Percentiles rank a stretch among this genome's conserved stretches.
phyloP scores from a whole-genome alignment of 139 green algal species.

The Volvox reticuliferus region DNA sequence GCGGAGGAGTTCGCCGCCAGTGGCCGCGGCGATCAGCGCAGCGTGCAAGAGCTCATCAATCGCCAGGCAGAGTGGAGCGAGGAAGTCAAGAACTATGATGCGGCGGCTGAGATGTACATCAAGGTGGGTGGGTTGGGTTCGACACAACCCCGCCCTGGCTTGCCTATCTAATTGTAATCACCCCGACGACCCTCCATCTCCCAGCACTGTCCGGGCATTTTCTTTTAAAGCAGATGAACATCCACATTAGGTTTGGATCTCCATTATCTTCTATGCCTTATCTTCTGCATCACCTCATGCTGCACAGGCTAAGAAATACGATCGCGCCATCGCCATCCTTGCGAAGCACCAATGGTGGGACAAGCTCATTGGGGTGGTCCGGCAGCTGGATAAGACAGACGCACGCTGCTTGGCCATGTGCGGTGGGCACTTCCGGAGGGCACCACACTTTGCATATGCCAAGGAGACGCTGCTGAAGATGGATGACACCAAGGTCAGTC shows the following conservation, averaged over 20 bases:
- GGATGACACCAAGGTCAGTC: conserved; percentile 63
- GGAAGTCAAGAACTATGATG: conserved; percentile 85
- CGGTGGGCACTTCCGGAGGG: conserved; percentile 56
- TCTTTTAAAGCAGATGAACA: too few relatives aligned
- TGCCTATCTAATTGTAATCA: too few relatives aligned
- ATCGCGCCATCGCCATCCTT: conserved; percentile 80
- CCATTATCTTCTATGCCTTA: too few relatives aligned
- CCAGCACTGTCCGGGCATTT: too few relatives aligned
- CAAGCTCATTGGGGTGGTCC: conserved; percentile 74
- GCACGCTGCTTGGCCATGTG: conserved; percentile 58
- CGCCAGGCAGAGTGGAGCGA: conserved; percentile 88
- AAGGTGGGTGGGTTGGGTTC: conserved; percentile 56
- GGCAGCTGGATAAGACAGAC: conserved; percentile 65
- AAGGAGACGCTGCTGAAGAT: conserved; percentile 82
- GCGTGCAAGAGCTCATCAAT: conserved; percentile 77
- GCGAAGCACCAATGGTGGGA: conserved; percentile 77
- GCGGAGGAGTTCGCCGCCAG: conserved; percentile 75
- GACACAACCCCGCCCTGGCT: too few relatives aligned
- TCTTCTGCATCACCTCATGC: too few relatives aligned
- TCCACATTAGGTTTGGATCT: too few relatives aligned
- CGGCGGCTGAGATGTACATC: conserved; percentile 88
- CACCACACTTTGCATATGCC: conserved; percentile 68
- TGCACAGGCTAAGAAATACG: conserved; percentile 73
- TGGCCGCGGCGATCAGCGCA: conserved; percentile 53
- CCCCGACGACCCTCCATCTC: too few relatives aligned